Conservation (phyloP, 2,329 filamentous ascomycete species). For the Ceratocystis papillata region DNA sequence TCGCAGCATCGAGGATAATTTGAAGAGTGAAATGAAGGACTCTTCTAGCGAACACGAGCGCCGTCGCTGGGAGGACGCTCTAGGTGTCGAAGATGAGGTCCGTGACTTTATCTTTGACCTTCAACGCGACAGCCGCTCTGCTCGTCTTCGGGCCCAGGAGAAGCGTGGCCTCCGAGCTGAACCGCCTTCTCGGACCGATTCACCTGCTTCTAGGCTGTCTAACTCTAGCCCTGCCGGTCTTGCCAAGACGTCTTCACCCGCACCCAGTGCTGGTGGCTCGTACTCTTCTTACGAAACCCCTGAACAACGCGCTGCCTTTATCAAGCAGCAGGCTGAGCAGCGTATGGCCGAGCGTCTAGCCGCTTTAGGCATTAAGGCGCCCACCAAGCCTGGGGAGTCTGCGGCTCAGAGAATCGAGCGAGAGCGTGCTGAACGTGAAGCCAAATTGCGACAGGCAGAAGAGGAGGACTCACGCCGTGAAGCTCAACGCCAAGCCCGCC, state of each 20-base stretch:
- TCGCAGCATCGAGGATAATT: slow-evolving; percentile 68
- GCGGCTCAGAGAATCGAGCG: slow-evolving; percentile 76
- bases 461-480: slow-evolving; percentile 88
- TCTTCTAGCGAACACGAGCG: slow-evolving; percentile 78
- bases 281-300: slow-evolving; percentile 81
- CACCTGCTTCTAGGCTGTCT: slow-evolving; percentile 43
- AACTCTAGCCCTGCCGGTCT: slow-evolving; percentile 34
- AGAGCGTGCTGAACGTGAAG: slow-evolving; percentile 75
- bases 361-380: slow-evolving; percentile 79
- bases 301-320: slow-evolving; percentile 88
- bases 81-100: slow-evolving; percentile 93
- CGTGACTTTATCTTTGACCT: slow-evolving; percentile 97
- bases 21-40: slow-evolving; percentile 69
- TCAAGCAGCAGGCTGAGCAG: slow-evolving; percentile 92
- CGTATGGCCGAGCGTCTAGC: slow-evolving; percentile 94
- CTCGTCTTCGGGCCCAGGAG: slow-evolving; percentile 55
- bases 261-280: slow-evolving; percentile 45
- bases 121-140: slow-evolving; percentile 70
- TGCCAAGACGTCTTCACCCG: slow-evolving; percentile 34
- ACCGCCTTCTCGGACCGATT: slow-evolving; percentile 37
- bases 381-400: slow-evolving; percentile 67
- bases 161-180: slow-evolving; percentile 40
- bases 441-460: slow-evolving; percentile 78
- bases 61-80: slow-evolving; percentile 86
- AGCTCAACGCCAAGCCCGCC: slow-evolving; percentile 68